Evolutionary conservation across 345 rosid genomes (phyloP).

Genomic region (Eucalyptus polyanthemos): DNA sequence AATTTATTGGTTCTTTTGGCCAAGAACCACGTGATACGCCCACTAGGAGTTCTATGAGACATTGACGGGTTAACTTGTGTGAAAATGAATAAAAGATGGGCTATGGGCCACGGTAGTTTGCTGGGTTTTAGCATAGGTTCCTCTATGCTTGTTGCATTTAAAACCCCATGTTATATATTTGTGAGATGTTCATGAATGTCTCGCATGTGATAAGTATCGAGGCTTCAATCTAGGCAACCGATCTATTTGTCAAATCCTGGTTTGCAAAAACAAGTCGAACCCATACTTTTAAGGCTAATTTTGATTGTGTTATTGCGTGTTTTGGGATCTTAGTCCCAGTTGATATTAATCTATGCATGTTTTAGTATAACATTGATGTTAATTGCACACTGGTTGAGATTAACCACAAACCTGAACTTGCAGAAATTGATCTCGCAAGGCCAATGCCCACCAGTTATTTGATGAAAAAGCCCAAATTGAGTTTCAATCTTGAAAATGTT

Average conservation of each 20-base stretch:
- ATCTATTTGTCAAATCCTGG: fast-evolving
- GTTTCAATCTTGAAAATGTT: not conserved
- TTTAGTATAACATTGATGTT: not conserved
- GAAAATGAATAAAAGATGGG: not conserved
- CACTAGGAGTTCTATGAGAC: not conserved
- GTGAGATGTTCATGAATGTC: not conserved
- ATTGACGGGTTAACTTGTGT: not conserved
- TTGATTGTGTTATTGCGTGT: not conserved
- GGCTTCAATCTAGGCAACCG: not conserved
- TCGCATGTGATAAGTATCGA: not conserved
- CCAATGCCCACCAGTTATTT: fast-evolving
- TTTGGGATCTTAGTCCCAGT: not conserved
- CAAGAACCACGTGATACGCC: not conserved
- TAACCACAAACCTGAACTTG: not conserved
- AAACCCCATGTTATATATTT: not conserved
- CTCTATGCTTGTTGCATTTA: not conserved
- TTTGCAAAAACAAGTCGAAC: not conserved
- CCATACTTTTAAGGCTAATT: not conserved
- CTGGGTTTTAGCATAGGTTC: not conserved
- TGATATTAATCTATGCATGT: not conserved
- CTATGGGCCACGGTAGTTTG: not conserved
- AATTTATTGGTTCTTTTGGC: not conserved
- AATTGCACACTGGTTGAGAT: fast-evolving
- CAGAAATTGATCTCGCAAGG: not conserved
- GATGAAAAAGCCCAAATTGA: not conserved